Conservation (phyloP, 805 yeast genomes). For the Kockiozyma suomiensis region DNA sequence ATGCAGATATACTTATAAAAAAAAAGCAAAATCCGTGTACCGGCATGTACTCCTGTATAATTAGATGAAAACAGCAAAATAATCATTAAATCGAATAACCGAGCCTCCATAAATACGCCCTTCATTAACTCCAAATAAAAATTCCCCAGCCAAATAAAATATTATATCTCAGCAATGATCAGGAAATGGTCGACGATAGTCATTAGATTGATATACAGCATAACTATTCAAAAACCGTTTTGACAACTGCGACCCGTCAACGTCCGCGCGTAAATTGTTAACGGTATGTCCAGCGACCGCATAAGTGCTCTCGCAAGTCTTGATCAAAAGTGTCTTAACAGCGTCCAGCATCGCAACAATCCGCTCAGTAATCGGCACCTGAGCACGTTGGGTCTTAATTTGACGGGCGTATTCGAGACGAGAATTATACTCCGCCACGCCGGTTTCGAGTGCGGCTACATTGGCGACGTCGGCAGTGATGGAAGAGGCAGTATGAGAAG, state of each 20-base stretch:
- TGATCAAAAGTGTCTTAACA: neutral
- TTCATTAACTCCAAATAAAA: no score
- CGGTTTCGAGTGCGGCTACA: neutral
- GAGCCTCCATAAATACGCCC: no score
- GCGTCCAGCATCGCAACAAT: neutral
- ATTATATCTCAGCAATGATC: neutral
- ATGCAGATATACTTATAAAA: no score
- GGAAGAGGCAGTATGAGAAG: neutral
- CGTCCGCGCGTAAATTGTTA: neutral
- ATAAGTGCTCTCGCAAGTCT: neutral
- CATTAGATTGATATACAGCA: constrained; percentile 16
- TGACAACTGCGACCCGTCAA: neutral
- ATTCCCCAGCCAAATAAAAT: no score
- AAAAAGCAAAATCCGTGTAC: no score
- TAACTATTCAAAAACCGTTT: constrained; percentile 8
- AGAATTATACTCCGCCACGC: neutral
- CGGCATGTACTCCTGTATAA: no score
- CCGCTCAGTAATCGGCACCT: neutral
- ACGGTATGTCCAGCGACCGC: neutral
- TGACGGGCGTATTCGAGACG: neutral
- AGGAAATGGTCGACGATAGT: constrained; percentile 10
- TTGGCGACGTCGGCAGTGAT: neutral
- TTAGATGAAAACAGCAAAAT: no score
- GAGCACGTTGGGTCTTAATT: neutral
- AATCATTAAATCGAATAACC: no score